A percentile compares a stretch with the other conserved stretches of the same genome.
phyloP scores from a whole-genome alignment of 2,329 filamentous ascomycete genomes.

The Cladobotryum protrusum region DNA sequence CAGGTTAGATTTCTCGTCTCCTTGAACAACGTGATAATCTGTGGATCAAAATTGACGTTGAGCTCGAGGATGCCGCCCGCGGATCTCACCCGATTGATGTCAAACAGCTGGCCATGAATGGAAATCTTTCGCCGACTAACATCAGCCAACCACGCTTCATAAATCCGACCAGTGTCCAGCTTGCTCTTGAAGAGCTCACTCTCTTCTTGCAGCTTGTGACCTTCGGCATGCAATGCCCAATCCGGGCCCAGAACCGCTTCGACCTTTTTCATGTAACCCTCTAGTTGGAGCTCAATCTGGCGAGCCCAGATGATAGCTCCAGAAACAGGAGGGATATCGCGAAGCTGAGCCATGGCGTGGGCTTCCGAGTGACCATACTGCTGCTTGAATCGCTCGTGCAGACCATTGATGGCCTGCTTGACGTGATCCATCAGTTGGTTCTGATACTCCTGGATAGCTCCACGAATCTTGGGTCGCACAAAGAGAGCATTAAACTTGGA shows the following conservation, averaged over 20 bases:
- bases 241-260: slow-evolving; percentile 93
- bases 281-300: slow-evolving; percentile 92
- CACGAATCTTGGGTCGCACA: slow-evolving; percentile 96
- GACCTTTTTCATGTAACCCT: slow-evolving; percentile 98
- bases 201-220: slow-evolving; percentile 86
- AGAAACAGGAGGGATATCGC: slow-evolving; percentile 90
- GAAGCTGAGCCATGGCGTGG: slow-evolving; percentile 95
- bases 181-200: slow-evolving; percentile 94
- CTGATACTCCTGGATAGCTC: slow-evolving; percentile 96
- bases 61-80: slow-evolving; percentile 85
- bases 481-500: slow-evolving; percentile 99
- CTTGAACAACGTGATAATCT: slow-evolving; percentile 97
- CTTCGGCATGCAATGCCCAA: slow-evolving; percentile 91
- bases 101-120: slow-evolving; percentile 87
- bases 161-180: slow-evolving; percentile 87
- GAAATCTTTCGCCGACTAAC: slow-evolving; percentile 83
- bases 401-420: slow-evolving; percentile 84
- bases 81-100: slow-evolving; percentile 81
- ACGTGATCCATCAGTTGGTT: slow-evolving; percentile 97
- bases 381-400: slow-evolving; percentile 97
- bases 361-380: slow-evolving; percentile 98
- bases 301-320: slow-evolving; percentile 97
- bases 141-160: slow-evolving; percentile 90
- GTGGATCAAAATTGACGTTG: slow-evolving; percentile 91
- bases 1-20: slow-evolving; percentile 94